Base-by-base conservation (phyloP, 257 asterid genomes). In the Solanum medicagineum region DNA sequence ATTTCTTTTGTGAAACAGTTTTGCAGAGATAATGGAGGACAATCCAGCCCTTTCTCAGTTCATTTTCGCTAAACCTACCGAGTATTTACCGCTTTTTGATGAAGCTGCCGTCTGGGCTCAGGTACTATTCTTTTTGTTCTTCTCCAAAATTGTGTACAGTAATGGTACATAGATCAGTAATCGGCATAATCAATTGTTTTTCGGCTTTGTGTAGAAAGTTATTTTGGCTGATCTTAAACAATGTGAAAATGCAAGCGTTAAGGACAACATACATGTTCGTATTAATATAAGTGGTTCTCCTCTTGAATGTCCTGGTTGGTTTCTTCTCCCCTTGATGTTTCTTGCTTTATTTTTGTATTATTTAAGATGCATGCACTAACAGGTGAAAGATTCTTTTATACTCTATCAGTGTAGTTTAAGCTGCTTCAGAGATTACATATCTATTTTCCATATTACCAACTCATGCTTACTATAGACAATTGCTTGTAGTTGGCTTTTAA, bases 101-200 rank as follows among this genome's bases (percentile, higher is more conserved):
- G 97, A 97, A 57, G 91, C 98, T 54, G 97, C 98, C 62, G 22
- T 91, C 77, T 90, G 97, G 98, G 98, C 98, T 86, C 98, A 95
- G 98, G 99, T 95, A 79, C 4, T 51, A 66, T 15, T 26, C 63
- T 53, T 14, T 32, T 81, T 6, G 32, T 32, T 36, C 77, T 55
- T 44, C 44, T 51, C 9, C 45, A 9, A 26, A 77, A 51, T 15
- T 53, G 10, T 79, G 63, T 79, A 53, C 12, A 11, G 40, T 73
- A n/a, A 20, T 11, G 57, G 81, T 26, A 5, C 26, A 24, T 53
- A 53, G 47, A 51, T 53, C 42, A 42, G 26, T 42, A 40, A 40
- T 70, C 10, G 2, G 3, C 16, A 10, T 70, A 17, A 79, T 19
- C 44, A 29, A 10, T 86, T 69, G 60, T 87, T 86, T 42, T 83